Evolutionary conservation across 2,329 filamentous ascomycete genomes (phyloP), one percentile per base, ranked within the genome.

Genomic region (Penicillium sp.): DNA sequence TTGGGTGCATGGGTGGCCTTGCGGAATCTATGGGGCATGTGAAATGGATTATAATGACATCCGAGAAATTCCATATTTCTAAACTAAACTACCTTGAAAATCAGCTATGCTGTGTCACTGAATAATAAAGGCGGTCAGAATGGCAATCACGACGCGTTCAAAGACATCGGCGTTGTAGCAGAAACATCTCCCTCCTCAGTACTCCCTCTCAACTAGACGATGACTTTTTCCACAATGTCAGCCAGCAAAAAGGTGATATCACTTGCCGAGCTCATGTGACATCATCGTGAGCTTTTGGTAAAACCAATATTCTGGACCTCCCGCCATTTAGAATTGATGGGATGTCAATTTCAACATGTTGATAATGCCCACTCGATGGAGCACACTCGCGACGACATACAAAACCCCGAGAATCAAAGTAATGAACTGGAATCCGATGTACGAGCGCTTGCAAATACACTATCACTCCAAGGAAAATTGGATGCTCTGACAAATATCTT

Each of bases 1-100:
- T 16, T 70, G 12, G 67, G 63, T 13, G 62, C 55, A 30, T 71
- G 67, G 64, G 49, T 65, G 42, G 59, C 68, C 36, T 52, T 71
- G 42, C 59, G 59, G 46, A 64, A 62, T 31, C 32, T 67, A 17
- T 44, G 60, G 36, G 47, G 45, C 26, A 43, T 47, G 20, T 60
- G 39, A 48, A n/a, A 14, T 28, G 9, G 9, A 27, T n/a, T n/a
- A n/a, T n/a, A n/a, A n/a, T n/a, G n/a, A n/a, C n/a, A n/a, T n/a
- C n/a, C n/a, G n/a, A n/a, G n/a, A n/a, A n/a, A n/a, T n/a, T n/a
- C n/a, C n/a, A n/a, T n/a, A n/a, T n/a, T n/a, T n/a, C n/a, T n/a
- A n/a, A n/a, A n/a, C n/a, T n/a, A n/a, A n/a, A n/a, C n/a, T n/a
- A n/a, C n/a, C n/a, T n/a, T n/a, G n/a, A n/a, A n/a, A n/a, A n/a